Evolutionary conservation across 2,329 filamentous ascomycete species (phyloP).

Genomic region (Talaromyces sp.): DNA sequence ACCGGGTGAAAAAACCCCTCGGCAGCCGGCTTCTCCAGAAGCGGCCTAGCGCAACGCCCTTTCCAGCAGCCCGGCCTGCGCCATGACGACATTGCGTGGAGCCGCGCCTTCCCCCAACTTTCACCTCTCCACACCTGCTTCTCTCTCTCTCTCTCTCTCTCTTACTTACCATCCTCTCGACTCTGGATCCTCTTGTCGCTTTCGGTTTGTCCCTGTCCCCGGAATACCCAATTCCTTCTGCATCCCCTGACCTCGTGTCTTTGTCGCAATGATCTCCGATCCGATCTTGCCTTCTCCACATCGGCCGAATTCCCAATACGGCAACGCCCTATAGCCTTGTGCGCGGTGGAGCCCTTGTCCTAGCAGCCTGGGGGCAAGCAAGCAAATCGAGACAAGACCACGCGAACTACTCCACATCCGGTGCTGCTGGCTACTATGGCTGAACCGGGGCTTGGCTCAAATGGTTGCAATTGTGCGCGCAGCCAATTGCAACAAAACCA

Average conservation of each 20-base stretch:
- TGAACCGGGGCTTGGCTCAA: neutral
- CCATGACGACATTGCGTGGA: constrained; percentile 7
- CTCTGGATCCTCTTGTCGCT: no score
- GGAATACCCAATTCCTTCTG: neutral
- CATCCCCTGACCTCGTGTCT: neutral
- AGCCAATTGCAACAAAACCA: neutral
- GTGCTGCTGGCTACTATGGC: neutral
- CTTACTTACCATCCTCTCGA: no score
- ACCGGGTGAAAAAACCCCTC: neutral
- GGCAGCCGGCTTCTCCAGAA: constrained; percentile 7
- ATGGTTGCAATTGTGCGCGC: neutral
- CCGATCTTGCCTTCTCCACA: neutral
- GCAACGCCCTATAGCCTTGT: neutral
- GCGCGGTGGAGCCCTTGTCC: neutral
- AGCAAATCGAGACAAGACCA: neutral
- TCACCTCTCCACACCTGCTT: neutral
- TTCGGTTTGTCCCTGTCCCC: neutral
- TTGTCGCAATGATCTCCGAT: neutral
- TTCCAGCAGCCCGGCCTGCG: neutral
- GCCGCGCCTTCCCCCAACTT: constrained; percentile 3
- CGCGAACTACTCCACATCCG: constrained; percentile 11
- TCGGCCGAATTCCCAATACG: neutral
- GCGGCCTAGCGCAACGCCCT: neutral
- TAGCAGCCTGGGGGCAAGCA: neutral
- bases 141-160: neutral